Evolutionary conservation across 306 rosid species (phyloP), one percentile per base, ranked within the genome.

Genomic region (Vigna radiata): DNA sequence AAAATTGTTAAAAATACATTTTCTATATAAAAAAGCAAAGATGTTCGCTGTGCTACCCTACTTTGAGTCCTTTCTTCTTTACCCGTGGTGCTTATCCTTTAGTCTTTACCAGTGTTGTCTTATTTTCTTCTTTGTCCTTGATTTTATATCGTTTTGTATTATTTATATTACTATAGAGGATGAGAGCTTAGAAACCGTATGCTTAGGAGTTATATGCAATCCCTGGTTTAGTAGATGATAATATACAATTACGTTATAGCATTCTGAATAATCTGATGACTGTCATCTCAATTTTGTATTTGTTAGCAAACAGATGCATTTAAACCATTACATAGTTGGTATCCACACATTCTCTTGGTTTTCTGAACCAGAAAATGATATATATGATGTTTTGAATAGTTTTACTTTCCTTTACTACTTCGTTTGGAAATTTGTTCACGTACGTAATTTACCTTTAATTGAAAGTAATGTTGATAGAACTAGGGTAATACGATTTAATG

Each of bases 11-110:
- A n/a, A n/a, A n/a, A n/a, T n/a, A n/a, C n/a, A n/a, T n/a, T n/a
- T n/a, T n/a, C n/a, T n/a, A 31, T 44, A 23, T 50, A 64, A 64
- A 64, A 18, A 37, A 47, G 50, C 50, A 4, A 11, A 77, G 75
- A 77, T 36, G 1, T 56, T 43, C 61, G 25, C 1, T 21, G 47
- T 29, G 19, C 54, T 44, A 27, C 76, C 9, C 81, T 25, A 53
- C 68, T 67, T 54, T 68, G 27, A 17, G 49, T 78, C 62, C 18
- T 58, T 69, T 68, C 61, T 68, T 58, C 61, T 67, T 43, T 68
- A 16, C 8, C 14, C 15, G 13, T 56, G 68, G 37, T 31, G 61
- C 23, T 0, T 56, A 29, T 78, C 44, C 68, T 37, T 65, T 13
- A 19, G 23, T 50, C 9, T 53, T 53, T 77, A 13, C 6, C 17